Base-by-base conservation (phyloP, 345 rosid genomes). In the Mercurialis annua region DNA sequence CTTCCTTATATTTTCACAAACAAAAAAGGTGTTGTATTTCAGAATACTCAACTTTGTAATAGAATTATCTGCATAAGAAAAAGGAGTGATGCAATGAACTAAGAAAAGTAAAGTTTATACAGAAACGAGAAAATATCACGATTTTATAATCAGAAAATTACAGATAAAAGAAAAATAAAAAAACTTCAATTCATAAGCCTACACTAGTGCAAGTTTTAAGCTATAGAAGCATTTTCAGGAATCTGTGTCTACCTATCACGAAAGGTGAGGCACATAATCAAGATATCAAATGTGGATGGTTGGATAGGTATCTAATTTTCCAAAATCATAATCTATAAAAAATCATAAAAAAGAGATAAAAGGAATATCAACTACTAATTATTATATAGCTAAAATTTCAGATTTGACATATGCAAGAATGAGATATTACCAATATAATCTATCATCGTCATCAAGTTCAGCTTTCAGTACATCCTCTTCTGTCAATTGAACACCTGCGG, bases 381-480 rank as follows among this genome's bases (percentile, higher is more conserved):
- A 40, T 40, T 46, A 52, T 17, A 52, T 23, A 10, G 60, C 49
- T 36, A 10, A 63, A 36, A 26, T 21, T 50, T 42, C 52, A 12
- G 24, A n/a, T 62, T 21, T 20, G 54, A 30, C 34, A 70, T 57
- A 29, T 64, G 74, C 27, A 66, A 69, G 74, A 63, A 62, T 16
- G 59, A 68, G 69, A 59, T 58, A 57, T 52, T 81, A 84, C 87
- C 87, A 84, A 71, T 81, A 81, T 53, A 84, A 73, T 62, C 87
- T 78, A 72, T 84, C 87, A 18, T 75, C 82, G 24, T 77, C 78
- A 18, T 84, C 85, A 67, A 79, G 56, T 44, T 58, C 14, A 58
- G 78, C 49, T 60, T 52, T 68, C 9, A 48, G 58, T 42, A 83
- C 66, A 46, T 72, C 75, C 34, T 72, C 62, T 66, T 81, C 85